Evolutionary conservation across 176 grass and related monocot species (phyloP).

Genomic region (Triticum urartu): DNA sequence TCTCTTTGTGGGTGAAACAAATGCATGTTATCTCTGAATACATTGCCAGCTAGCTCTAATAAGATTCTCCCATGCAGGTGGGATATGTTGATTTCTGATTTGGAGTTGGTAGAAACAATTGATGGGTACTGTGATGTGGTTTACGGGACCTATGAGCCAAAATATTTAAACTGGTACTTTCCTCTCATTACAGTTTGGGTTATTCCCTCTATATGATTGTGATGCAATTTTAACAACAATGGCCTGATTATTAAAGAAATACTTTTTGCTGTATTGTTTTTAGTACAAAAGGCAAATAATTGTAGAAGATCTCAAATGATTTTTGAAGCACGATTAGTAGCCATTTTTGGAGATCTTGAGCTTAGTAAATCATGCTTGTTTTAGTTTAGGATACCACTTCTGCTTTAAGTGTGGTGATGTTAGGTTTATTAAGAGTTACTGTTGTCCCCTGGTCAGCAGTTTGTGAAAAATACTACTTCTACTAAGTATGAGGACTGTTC

Average conservation of each 20-base stretch:
- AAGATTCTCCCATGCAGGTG: conserved; percentile 63
- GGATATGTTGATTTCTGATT: conserved; percentile 87
- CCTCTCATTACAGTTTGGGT: background rate
- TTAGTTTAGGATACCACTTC: background rate
- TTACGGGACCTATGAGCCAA: conserved; percentile 89
- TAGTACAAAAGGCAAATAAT: background rate
- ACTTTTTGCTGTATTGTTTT: background rate
- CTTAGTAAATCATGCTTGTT: background rate
- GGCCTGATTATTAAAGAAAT: background rate
- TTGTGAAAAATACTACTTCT: conserved; percentile 21
- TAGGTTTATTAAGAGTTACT: conserved; percentile 15
- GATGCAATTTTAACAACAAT: background rate
- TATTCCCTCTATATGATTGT: background rate
- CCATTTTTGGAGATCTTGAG: conserved; percentile 15
- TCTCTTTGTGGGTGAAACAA: conserved; percentile 2
- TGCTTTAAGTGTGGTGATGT: background rate
- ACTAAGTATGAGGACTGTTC: conserved; percentile 24
- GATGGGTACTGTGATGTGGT: conserved; percentile 90
- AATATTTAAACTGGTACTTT: conserved; percentile 73
- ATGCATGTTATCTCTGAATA: conserved; percentile 16
- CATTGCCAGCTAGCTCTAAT: conserved; percentile 6
- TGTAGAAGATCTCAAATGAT: background rate
- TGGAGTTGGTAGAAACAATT: conserved; percentile 69
- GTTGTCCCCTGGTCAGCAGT: background rate
- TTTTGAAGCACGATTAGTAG: background rate